Percentiles rank a stretch among this genome's conserved stretches.
phyloP scores from a whole-genome alignment of 768 basidiomycete species.

The Tephrocybe sp. region DNA sequence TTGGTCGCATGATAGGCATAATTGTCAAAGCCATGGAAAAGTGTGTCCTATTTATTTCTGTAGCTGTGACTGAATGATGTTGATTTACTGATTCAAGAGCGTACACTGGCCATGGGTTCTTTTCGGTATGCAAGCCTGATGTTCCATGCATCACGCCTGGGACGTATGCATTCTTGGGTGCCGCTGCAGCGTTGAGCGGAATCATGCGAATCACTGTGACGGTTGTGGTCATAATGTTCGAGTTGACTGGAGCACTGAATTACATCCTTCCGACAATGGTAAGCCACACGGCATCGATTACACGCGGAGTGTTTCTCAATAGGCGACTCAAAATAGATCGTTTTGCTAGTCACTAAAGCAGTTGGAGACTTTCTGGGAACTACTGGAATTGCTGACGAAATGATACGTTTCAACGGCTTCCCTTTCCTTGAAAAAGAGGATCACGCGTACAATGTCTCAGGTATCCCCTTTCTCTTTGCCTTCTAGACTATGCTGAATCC shows the following conservation, averaged over 20 bases:
- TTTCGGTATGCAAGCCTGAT: conserved; percentile 87
- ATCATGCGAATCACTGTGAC: conserved; percentile 97
- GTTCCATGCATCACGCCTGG: conserved; percentile 97
- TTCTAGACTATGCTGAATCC: conserved; percentile 1
- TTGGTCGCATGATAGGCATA: conserved; percentile 96
- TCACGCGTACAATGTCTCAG: conserved; percentile 85
- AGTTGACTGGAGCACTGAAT: conserved; percentile 93
- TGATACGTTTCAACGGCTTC: conserved; percentile 96
- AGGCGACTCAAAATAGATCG: conserved; percentile 59
- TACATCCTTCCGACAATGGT: conserved; percentile 99
- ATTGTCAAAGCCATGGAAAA: conserved; percentile 90
- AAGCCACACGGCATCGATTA: conserved; percentile 15
- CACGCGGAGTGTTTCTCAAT: conserved; percentile 3
- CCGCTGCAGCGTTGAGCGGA: conserved; percentile 93
- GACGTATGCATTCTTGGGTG: conserved; percentile 96
- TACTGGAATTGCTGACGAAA: conserved; percentile 94
- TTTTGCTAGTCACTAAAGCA: conserved; percentile 92
- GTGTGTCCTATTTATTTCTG: conserved; percentile 35
- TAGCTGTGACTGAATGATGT: background rate
- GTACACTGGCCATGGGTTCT: conserved; percentile 81
- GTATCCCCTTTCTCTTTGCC: conserved; percentile 40
- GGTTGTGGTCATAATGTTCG: conserved; percentile 99
- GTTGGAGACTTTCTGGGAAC: conserved; percentile 94
- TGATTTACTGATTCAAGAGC: conserved; percentile 45
- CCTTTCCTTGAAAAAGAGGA: conserved; percentile 97